phyloP scores from a whole-genome alignment of 352 stramenopile species.

The Phytophthora brassicae region DNA sequence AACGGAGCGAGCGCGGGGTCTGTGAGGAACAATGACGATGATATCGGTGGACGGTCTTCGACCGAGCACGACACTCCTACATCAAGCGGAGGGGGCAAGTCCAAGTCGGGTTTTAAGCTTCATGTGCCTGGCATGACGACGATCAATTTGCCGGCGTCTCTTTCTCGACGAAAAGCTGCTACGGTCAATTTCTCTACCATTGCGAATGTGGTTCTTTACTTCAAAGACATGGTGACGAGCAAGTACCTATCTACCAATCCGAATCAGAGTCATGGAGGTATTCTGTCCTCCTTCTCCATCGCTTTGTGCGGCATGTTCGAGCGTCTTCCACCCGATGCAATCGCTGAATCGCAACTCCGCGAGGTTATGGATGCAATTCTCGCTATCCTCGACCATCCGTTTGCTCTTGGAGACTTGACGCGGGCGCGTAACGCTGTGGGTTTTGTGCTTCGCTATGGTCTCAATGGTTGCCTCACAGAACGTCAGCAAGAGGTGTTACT shows the following conservation, averaged over 20 bases:
- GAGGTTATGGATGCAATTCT: slow-evolving; percentile 71
- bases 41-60: slow-evolving; percentile 29
- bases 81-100: slow-evolving; percentile 32
- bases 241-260: slow-evolving; percentile 62
- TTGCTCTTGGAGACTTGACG: slow-evolving; percentile 71
- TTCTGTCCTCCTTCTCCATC: slow-evolving; percentile 72
- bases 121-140: slow-evolving; percentile 67
- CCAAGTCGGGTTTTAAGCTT: slow-evolving; percentile 77
- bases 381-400: slow-evolving; percentile 70
- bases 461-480: slow-evolving; percentile 64
- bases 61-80: slow-evolving; percentile 28
- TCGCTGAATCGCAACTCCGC: slow-evolving; percentile 60
- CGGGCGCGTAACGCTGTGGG: slow-evolving; percentile 78
- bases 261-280: slow-evolving; percentile 60
- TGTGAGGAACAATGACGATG: slow-evolving; percentile 33
- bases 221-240: slow-evolving; percentile 71
- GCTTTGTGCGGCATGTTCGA: slow-evolving; percentile 81
- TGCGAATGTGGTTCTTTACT: slow-evolving; percentile 69
- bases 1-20: slow-evolving; percentile 11
- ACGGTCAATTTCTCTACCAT: slow-evolving; percentile 75
- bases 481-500: slow-evolving; percentile 66
- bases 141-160: slow-evolving; percentile 44
- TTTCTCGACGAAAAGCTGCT: slow-evolving; percentile 61
- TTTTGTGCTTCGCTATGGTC: slow-evolving; percentile 71
- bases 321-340: slow-evolving; percentile 56